phyloP scores from a whole-genome alignment of 1,284 basidiomycete genomes.

The Stereum hirsutum region DNA sequence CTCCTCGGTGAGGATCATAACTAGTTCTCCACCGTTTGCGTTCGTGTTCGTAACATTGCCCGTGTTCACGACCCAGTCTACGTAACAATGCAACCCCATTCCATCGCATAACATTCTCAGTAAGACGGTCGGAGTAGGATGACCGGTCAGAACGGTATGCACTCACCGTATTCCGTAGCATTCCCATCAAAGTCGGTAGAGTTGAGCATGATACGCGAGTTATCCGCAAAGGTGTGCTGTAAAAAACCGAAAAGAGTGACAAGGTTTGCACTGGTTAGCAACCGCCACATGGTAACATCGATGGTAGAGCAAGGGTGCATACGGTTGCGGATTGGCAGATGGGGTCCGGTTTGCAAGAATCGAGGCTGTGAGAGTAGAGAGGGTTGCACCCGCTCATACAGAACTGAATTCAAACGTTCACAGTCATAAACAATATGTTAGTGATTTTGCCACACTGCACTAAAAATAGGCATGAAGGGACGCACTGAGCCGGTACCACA shows the following conservation, averaged over 20 bases:
- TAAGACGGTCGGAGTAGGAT: not conserved
- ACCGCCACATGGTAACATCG: too few species aligned
- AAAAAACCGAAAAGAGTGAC: not conserved
- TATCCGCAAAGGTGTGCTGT: slow-evolving; percentile 57
- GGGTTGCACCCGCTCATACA: slow-evolving; percentile 82
- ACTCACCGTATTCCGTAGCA: slow-evolving; percentile 43
- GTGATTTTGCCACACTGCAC: not conserved
- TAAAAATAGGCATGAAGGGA: not conserved
- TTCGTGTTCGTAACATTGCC: slow-evolving; percentile 59
- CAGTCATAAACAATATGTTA: slow-evolving; percentile 6
- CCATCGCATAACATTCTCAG: too few species aligned
- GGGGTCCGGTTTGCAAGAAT: slow-evolving; percentile 65
- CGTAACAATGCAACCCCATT: too few species aligned
- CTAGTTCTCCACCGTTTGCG: slow-evolving; percentile 51
- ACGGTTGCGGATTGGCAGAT: slow-evolving; percentile 60
- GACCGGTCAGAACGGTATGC: not conserved
- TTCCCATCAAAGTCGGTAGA: slow-evolving; percentile 66
- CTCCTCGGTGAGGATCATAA: slow-evolving; percentile 51
- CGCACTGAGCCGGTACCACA: slow-evolving; percentile 17
- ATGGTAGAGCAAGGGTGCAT: slow-evolving; percentile 2
- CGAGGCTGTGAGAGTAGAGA: slow-evolving; percentile 48
- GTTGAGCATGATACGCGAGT: slow-evolving; percentile 59
- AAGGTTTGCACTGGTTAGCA: not conserved
- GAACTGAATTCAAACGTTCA: slow-evolving; percentile 33
- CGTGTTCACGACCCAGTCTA: slow-evolving; percentile 66